Conservation (phyloP, 2,329 filamentous ascomycete genomes). For the Hymenoscyphus linearis region DNA sequence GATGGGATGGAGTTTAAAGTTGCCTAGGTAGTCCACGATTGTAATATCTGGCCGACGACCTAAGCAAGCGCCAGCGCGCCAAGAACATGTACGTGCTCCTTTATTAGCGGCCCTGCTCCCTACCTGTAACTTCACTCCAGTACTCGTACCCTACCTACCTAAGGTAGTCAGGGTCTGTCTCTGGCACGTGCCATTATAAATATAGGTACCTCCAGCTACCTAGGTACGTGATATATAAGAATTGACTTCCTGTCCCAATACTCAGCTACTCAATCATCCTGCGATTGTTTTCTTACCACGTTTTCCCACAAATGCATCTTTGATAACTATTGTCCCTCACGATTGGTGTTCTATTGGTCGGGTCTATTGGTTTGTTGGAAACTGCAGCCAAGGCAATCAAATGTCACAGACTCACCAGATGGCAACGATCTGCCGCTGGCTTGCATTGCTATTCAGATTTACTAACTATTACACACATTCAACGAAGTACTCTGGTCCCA, state of each 20-base stretch:
- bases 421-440: too few relatives aligned
- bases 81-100: not conserved
- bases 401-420: too few relatives aligned
- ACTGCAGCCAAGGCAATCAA: too few relatives aligned
- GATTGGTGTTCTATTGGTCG: too few relatives aligned
- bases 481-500: not conserved
- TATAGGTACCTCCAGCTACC: not conserved
- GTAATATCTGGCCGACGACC: slow-evolving; percentile 3
- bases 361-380: too few relatives aligned
- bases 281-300: not conserved
- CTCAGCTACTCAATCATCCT: not conserved
- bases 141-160: too few relatives aligned
- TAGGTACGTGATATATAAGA: not conserved
- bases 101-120: not conserved
- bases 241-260: not conserved
- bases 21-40: not conserved
- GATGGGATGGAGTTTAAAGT: slow-evolving; percentile 7
- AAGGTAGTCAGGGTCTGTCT: too few relatives aligned
- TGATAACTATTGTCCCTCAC: too few relatives aligned
- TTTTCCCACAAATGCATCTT: too few relatives aligned
- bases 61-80: not conserved
- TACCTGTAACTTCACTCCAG: too few relatives aligned
- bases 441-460: too few relatives aligned
- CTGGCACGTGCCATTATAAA: not conserved
- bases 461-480: too few relatives aligned